A percentile compares a stretch with the other conserved stretches of the same genome.
These are phyloP conservation scores for Trametes sanguinea DNA, from an alignment of 768 basidiomycete species.

Conservation along the genomic window DNA sequence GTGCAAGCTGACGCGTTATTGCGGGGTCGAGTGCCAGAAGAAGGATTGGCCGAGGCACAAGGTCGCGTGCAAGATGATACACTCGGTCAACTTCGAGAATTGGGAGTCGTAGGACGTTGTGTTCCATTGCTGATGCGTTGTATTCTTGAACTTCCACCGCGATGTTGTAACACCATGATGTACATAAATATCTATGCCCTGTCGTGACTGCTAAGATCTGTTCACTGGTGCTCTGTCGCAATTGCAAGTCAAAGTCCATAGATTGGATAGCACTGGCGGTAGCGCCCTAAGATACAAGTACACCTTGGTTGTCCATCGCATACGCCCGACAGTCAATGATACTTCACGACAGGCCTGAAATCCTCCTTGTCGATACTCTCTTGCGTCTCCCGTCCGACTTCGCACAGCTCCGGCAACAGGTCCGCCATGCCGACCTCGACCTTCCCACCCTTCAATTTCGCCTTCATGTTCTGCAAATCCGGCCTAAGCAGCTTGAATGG, in stretches of 20 bases:
- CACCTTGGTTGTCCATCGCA: not conserved
- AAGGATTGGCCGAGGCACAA: constrained; percentile 16
- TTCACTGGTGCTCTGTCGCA: too few species aligned
- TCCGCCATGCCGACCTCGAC: constrained; percentile 13
- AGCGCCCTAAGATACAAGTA: not conserved
- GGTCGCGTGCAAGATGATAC: constrained; percentile 1
- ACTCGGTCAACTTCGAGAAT: constrained; percentile 18
- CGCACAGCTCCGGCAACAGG: constrained; percentile 16
- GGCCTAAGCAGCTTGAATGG: constrained; percentile 21
- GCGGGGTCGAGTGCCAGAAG: constrained; percentile 13
- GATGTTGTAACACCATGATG: too few species aligned
- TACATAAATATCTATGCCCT: too few species aligned
- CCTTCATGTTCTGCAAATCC: constrained; percentile 15
- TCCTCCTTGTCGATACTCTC: constrained; percentile 22
- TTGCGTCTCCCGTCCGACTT: constrained; percentile 21
- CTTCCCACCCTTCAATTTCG: not conserved
- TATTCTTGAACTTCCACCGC: too few species aligned
- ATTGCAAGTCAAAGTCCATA: not conserved
- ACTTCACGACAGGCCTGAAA: constrained; percentile 18
- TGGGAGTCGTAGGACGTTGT: not conserved
- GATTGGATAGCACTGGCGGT: not conserved
- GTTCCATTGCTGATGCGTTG: too few species aligned
- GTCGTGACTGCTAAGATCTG: too few species aligned
- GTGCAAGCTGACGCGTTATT: constrained; percentile 17
- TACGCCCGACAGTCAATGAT: not conserved